Evolutionary conservation across 352 stramenopile species (phyloP).

Genomic region (Pythium biforme): DNA sequence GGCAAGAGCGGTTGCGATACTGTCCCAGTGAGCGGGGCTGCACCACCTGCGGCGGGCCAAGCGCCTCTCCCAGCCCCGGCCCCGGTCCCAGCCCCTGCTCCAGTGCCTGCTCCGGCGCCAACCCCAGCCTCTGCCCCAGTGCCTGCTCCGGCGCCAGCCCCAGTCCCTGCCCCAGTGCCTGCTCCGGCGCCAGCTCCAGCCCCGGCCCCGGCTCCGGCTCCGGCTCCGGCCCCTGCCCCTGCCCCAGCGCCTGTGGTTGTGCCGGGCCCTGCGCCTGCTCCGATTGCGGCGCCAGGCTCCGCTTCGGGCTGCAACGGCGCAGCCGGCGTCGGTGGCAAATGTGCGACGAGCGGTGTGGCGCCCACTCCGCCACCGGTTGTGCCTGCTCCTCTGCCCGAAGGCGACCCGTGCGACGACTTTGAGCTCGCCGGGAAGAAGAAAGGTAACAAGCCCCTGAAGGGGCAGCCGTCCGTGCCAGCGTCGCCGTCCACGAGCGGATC

Average conservation of each 20-base stretch:
- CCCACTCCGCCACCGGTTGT: no score
- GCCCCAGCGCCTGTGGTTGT: not conserved
- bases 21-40: no score
- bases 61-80: not conserved
- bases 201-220: not conserved
- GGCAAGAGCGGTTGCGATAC: no score
- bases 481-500: no score
- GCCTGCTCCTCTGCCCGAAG: not conserved
- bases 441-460: not conserved
- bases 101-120: no score
- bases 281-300: no score
- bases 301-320: no score
- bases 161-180: not conserved
- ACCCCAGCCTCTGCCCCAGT: not conserved
- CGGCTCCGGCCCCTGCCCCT: not conserved
- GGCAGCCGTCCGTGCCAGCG: not conserved
- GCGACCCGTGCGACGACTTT: slow-evolving; percentile 4
- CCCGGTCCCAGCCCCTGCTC: not conserved
- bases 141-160: not conserved
- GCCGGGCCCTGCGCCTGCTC: no score
- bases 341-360: no score
- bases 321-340: no score
- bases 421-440: slow-evolving; percentile 3
- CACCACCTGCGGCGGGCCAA: no score
- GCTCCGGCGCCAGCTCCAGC: not conserved